phyloP scores from a whole-genome alignment of 2,329 filamentous ascomycete genomes.

The Scedosporium boydii region DNA sequence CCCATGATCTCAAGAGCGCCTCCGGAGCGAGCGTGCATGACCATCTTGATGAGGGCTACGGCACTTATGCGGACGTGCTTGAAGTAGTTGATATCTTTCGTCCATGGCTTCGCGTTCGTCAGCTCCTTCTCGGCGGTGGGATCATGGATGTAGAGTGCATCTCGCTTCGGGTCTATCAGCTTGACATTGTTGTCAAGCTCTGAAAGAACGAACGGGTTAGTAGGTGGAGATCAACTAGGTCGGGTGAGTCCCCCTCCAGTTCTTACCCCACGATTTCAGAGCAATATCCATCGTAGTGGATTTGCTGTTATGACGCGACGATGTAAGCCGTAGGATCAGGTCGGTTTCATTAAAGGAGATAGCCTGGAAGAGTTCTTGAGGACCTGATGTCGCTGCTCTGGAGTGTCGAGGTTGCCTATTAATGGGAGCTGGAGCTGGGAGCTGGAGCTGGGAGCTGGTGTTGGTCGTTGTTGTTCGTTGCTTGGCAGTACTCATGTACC shows the following conservation, averaged over 20 bases:
- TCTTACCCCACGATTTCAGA: slow-evolving; percentile 18
- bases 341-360: neutral
- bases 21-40: slow-evolving; percentile 95
- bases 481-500: too few species aligned
- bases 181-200: slow-evolving; percentile 82
- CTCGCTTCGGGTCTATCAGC: slow-evolving; percentile 75
- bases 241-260: neutral
- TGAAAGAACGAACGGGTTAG: slow-evolving; percentile 22
- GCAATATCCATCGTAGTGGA: slow-evolving; percentile 17
- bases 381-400: neutral
- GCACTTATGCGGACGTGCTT: slow-evolving; percentile 89
- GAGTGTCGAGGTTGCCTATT: neutral
- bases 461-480: neutral
- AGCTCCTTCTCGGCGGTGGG: slow-evolving; percentile 56
- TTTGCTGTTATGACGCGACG: neutral
- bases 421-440: neutral
- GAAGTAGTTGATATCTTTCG: slow-evolving; percentile 73
- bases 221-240: too few species aligned
- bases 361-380: neutral
- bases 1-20: slow-evolving; percentile 94
- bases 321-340: neutral
- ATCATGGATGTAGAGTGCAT: slow-evolving; percentile 86
- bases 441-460: neutral
- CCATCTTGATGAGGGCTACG: slow-evolving; percentile 94
- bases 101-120: slow-evolving; percentile 63